These are phyloP conservation scores for Kurtzmaniella quercitrusa DNA, from an alignment of 1,139 yeast genomes.

Conservation along the genomic window DNA sequence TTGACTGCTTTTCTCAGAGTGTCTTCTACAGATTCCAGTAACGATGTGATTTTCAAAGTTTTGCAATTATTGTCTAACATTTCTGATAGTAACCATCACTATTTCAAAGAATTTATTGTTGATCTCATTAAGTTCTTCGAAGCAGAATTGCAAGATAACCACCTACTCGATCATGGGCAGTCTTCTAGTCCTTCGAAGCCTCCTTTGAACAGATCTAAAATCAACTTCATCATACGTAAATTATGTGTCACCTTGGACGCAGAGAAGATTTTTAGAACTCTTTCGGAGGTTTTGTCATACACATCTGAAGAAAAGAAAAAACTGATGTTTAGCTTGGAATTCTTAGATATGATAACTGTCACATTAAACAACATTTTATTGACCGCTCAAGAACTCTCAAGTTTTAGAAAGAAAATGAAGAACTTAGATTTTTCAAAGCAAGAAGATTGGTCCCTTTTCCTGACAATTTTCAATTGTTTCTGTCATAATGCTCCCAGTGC, in stretches of 20 bases:
- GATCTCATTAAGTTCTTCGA: constrained; percentile 70
- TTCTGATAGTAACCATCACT: constrained; percentile 75
- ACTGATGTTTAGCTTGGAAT: constrained; percentile 49
- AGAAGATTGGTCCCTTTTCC: constrained; percentile 72
- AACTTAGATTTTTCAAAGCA: constrained; percentile 38
- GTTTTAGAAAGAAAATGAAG: constrained; percentile 64
- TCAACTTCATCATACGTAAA: constrained; percentile 81
- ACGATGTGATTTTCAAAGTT: constrained; percentile 75
- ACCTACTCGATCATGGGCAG: constrained; percentile 1
- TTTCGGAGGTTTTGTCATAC: constrained; percentile 61
- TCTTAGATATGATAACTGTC: constrained; percentile 78
- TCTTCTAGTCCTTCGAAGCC: constrained; percentile 6
- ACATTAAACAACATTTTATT: constrained; percentile 81
- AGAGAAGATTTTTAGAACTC: constrained; percentile 74
- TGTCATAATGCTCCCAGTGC: constrained; percentile 90
- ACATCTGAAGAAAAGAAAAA: constrained; percentile 41
- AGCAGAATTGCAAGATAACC: constrained; percentile 23
- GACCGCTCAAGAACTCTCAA: constrained; percentile 79
- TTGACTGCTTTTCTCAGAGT: constrained; percentile 68
- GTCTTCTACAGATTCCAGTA: constrained; percentile 82
- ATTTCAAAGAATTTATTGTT: constrained; percentile 71
- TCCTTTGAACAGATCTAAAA: constrained; percentile 54
- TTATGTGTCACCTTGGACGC: constrained; percentile 78
- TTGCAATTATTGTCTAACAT: constrained; percentile 75
- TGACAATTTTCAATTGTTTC: constrained; percentile 84